Conservation (phyloP, 1,284 basidiomycete genomes). For the Boletus semigastroideus region DNA sequence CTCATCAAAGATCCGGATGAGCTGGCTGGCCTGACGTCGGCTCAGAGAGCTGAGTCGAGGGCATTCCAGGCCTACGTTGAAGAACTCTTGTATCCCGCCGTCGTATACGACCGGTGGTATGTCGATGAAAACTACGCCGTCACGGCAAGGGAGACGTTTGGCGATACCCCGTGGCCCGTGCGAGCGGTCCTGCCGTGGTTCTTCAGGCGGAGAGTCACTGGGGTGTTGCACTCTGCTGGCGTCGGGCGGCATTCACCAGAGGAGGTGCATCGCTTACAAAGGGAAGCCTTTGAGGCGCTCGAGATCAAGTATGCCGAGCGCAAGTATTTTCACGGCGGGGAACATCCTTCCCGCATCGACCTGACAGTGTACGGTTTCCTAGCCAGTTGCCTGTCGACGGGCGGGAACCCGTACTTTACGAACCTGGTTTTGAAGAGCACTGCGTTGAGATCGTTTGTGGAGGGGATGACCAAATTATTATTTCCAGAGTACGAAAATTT, state of each 20-base stretch:
- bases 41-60: slow-evolving; percentile 33
- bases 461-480: too few species aligned
- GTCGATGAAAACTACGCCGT: slow-evolving; percentile 27
- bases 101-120: slow-evolving; percentile 33
- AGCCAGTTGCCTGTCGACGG: slow-evolving; percentile 25
- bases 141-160: slow-evolving; percentile 18
- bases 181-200: slow-evolving; percentile 23
- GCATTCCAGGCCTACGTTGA: slow-evolving; percentile 36
- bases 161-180: slow-evolving; percentile 16
- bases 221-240: slow-evolving; percentile 22
- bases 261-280: slow-evolving; percentile 32
- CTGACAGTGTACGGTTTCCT: slow-evolving; percentile 33
- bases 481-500: slow-evolving; percentile 31
- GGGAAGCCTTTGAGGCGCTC: slow-evolving; percentile 32
- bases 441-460: slow-evolving; percentile 21
- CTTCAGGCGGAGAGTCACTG: slow-evolving; percentile 19
- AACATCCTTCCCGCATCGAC: slow-evolving; percentile 33
- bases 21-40: slow-evolving; percentile 25
- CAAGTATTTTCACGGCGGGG: slow-evolving; percentile 27
- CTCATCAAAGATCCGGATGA: slow-evolving; percentile 31
- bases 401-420: slow-evolving; percentile 30
- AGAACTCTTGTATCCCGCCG: slow-evolving; percentile 31
- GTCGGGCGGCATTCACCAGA: slow-evolving; percentile 34
- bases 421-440: slow-evolving; percentile 24
- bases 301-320: slow-evolving; percentile 25